These are phyloP conservation scores for Calonectria ilicicola DNA, from an alignment of 2,329 filamentous ascomycete genomes.

Conservation along the genomic window DNA sequence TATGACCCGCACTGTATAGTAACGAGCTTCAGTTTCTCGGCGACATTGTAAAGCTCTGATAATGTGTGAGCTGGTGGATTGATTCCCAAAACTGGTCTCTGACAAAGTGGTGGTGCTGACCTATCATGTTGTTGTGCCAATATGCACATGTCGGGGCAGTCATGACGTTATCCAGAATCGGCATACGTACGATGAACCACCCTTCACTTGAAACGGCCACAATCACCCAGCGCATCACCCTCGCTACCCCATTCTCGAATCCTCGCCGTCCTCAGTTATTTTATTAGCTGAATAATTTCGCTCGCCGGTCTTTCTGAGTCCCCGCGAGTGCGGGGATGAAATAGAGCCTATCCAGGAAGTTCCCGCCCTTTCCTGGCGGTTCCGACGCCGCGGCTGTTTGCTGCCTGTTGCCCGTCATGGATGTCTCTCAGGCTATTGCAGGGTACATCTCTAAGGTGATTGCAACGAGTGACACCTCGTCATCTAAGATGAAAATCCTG, in stretches of 20 bases:
- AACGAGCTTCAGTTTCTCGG: background rate
- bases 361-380: background rate
- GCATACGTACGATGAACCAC: conserved; percentile 31
- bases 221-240: background rate
- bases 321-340: conserved; percentile 20
- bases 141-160: conserved; percentile 40
- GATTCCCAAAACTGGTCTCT: background rate
- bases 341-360: conserved; percentile 7
- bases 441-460: conserved; percentile 98
- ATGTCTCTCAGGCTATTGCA: conserved; percentile 91
- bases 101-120: background rate
- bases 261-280: background rate
- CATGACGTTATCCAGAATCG: conserved; percentile 35
- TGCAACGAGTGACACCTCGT: conserved; percentile 74
- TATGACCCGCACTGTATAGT: background rate
- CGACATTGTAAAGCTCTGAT: conserved; percentile 6
- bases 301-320: background rate
- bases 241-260: background rate
- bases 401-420: conserved; percentile 70
- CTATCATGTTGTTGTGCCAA: conserved; percentile 2
- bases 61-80: background rate
- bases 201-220: background rate
- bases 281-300: background rate
- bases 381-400: background rate
- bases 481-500: conserved; percentile 98